Evolutionary conservation across 139 green algal species (phyloP).

Genomic region (Mesotaenium endlicherianum): DNA sequence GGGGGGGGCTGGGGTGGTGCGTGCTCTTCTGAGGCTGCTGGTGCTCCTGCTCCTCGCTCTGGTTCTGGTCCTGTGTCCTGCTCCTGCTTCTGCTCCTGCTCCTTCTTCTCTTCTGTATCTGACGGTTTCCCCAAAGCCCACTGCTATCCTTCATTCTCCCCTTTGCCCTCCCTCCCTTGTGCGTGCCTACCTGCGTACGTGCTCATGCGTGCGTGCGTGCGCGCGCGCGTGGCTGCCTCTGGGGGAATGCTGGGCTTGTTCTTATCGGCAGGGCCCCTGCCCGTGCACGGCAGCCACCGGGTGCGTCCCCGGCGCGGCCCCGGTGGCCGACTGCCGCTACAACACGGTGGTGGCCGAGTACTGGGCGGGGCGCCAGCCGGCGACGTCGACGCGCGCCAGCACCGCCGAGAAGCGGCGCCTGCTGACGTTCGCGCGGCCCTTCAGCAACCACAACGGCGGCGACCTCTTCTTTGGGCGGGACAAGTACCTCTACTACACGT

Average conservation of each 20-base stretch:
- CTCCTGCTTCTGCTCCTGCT: background rate
- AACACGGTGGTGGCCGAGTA: constrained; percentile 25
- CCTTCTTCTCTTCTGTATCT: background rate
- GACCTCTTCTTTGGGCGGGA: constrained; percentile 28
- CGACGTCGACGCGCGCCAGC: background rate
- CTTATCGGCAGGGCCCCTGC: background rate
- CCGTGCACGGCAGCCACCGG: background rate
- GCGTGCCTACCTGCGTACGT: no score
- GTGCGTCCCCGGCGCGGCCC: background rate
- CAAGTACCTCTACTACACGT: constrained; percentile 33
- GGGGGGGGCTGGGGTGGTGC: background rate
- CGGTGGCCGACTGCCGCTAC: background rate
- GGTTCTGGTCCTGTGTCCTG: background rate
- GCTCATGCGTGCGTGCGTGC: background rate
- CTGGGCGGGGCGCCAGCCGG: background rate
- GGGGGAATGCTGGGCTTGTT: no score
- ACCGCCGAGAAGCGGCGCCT: background rate
- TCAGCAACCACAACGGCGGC: constrained; percentile 23
- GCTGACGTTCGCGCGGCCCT: background rate
- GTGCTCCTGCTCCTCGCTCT: background rate
- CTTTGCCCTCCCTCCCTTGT: background rate
- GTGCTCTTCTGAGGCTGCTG: background rate
- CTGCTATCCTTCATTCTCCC: no score
- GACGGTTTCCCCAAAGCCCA: background rate
- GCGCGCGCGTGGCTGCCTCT: background rate